These are phyloP conservation scores for Beauveria varroae DNA, from an alignment of 2,329 filamentous ascomycete species.

Conservation along the genomic window DNA sequence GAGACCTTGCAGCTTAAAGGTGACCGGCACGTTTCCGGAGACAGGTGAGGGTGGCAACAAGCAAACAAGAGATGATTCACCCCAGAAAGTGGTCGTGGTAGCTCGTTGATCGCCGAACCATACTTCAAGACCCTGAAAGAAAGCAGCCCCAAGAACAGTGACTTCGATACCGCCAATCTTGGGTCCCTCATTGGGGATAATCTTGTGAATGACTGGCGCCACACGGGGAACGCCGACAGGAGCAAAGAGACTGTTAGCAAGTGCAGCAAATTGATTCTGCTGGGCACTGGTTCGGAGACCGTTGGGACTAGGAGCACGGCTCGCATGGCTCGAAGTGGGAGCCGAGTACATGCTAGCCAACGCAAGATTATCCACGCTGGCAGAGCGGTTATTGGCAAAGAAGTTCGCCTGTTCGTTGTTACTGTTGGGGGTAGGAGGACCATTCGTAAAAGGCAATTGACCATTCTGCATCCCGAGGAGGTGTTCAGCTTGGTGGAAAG, in stretches of 20 bases:
- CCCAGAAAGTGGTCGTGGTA: slow-evolving; percentile 73
- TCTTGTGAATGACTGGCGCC: slow-evolving; percentile 63
- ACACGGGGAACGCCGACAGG: slow-evolving; percentile 40
- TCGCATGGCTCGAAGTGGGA: slow-evolving; percentile 64
- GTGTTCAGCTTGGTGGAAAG: slow-evolving; percentile 38
- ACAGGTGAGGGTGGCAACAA: slow-evolving; percentile 63
- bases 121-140: slow-evolving; percentile 69
- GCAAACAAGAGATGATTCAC: slow-evolving; percentile 71
- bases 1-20: slow-evolving; percentile 50
- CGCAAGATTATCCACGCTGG: slow-evolving; percentile 57
- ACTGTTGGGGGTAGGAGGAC: slow-evolving; percentile 59
- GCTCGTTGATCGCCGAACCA: slow-evolving; percentile 66
- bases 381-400: slow-evolving; percentile 47
- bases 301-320: slow-evolving; percentile 69
- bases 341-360: slow-evolving; percentile 63
- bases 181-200: slow-evolving; percentile 77
- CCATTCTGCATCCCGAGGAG: slow-evolving; percentile 37
- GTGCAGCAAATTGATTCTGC: slow-evolving; percentile 35
- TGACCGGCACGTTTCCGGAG: slow-evolving; percentile 63
- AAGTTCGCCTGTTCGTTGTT: slow-evolving; percentile 54
- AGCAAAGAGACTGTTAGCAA: slow-evolving; percentile 42
- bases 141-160: slow-evolving; percentile 72
- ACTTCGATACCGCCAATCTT: slow-evolving; percentile 81
- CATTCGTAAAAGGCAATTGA: slow-evolving; percentile 40
- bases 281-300: slow-evolving; percentile 39